Evolutionary conservation across 331 rosid species (phyloP).

Genomic region (Pyracantha coccinea): DNA sequence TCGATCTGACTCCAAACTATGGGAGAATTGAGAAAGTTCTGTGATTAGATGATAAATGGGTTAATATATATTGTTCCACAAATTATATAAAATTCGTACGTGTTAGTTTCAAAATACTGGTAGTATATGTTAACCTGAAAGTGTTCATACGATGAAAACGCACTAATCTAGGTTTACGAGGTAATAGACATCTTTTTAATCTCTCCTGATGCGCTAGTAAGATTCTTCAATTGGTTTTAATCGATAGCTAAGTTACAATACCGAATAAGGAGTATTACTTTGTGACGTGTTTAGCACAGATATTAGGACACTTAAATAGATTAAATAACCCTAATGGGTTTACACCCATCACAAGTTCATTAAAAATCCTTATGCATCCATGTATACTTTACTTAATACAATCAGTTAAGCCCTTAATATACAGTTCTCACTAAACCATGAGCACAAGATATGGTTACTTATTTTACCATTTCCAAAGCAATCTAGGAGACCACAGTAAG

Average conservation of each 20-base stretch:
- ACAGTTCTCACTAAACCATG: background rate
- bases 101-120: background rate
- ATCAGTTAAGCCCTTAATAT: background rate
- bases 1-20: slow-evolving; percentile 1
- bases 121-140: background rate
- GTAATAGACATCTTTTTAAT: background rate
- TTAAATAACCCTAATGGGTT: background rate
- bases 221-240: background rate
- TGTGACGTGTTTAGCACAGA: background rate
- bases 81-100: background rate
- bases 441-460: background rate
- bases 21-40: background rate
- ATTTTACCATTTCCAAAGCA: background rate
- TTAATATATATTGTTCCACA: background rate
- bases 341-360: background rate
- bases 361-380: background rate
- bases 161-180: background rate
- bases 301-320: background rate
- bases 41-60: background rate
- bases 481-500: too few species aligned
- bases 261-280: background rate
- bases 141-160: background rate
- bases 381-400: background rate
- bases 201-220: background rate
- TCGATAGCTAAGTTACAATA: background rate